Evolutionary conservation across 2,329 filamentous ascomycete species (phyloP), one percentile per base, ranked within the genome.

Genomic region (Blastomyces parvus): DNA sequence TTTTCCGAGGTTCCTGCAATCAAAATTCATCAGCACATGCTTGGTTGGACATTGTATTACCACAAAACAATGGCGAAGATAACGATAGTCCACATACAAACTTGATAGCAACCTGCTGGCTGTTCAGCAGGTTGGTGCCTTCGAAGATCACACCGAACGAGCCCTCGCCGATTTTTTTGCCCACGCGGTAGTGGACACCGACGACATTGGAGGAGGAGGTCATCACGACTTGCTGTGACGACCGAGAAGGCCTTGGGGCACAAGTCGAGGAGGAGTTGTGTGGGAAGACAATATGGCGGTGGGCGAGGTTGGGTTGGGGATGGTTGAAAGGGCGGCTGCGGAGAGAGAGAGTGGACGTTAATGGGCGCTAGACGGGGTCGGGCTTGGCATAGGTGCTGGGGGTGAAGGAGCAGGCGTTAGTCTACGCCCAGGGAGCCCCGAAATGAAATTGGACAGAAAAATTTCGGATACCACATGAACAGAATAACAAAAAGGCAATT

Each of bases 111-210:
- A 99, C 93, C 80, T 97, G 92, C 78, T 97, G 94, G 79, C 96
- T 97, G 83, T 99, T 99, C 77, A 99, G 84, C 71, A 99, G 84
- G 77, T 99, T 99, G 74, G 92, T 97, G 70, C 94, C 94, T 79
- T 97, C 94, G 74, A 97, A 97, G 75, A 97, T 97, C 71, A 97
- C 94, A 82, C 93, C 93, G 74, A 97, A 97, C 48, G 91, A 96
- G 68, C 93, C 93, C 85, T 97, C 94, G 77, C 94, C 94, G 71
- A 99, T 97, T 83, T 99, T 99, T 86, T 97, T 97, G 72, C 94
- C 94, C 69, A 99, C 94, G 69, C 94, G 86, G 79, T 99, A 99
- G 81, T 99, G 94, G 70, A 99, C 94, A 75, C 94, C 94, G 73
- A 97, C 94, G 70, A 99, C 94, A 79, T 97, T 97, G 66, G 91